Evolutionary conservation across 1,139 yeast species (phyloP).

Genomic region (Saccharomyces hybrid): DNA sequence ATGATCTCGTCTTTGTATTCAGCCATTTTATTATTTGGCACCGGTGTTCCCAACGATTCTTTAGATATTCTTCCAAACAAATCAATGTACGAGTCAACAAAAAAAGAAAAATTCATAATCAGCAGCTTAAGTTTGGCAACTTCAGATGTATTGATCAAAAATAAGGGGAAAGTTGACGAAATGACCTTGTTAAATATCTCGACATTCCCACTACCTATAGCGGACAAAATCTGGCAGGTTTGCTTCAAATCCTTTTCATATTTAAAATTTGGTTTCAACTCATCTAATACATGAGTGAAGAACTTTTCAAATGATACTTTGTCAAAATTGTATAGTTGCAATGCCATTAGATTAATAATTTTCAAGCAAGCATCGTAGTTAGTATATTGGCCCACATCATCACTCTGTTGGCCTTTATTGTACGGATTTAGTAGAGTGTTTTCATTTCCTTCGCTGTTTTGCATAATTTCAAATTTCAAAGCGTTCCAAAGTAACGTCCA

Average conservation of each 20-base stretch:
- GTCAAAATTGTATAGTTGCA: slow-evolving; percentile 31
- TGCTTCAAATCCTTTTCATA: slow-evolving; percentile 53
- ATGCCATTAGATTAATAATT: too few species aligned
- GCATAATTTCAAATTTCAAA: slow-evolving; percentile 76
- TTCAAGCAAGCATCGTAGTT: neutral
- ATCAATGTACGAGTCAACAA: too few species aligned
- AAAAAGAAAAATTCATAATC: slow-evolving; percentile 50
- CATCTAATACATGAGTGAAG: slow-evolving; percentile 42
- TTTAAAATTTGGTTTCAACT: slow-evolving; percentile 50
- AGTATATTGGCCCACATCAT: neutral
- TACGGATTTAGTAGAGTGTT: slow-evolving; percentile 8
- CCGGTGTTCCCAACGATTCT: too few species aligned
- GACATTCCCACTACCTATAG: too few species aligned
- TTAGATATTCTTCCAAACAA: too few species aligned
- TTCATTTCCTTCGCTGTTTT: slow-evolving; percentile 48
- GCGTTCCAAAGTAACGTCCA: slow-evolving; percentile 86
- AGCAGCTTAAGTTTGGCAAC: slow-evolving; percentile 52
- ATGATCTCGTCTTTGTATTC: slow-evolving; percentile 58
- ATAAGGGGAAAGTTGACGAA: slow-evolving; percentile 33
- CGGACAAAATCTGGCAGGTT: slow-evolving; percentile 53
- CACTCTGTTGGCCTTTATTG: neutral
- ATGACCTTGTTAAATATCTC: slow-evolving; percentile 47
- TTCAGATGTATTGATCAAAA: slow-evolving; percentile 33
- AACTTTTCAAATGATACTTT: slow-evolving; percentile 33
- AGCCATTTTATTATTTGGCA: slow-evolving; percentile 36